These are phyloP conservation scores for Colletotrichum aenigma DNA, from an alignment of 2,329 filamentous ascomycete species.

Conservation along the genomic window DNA sequence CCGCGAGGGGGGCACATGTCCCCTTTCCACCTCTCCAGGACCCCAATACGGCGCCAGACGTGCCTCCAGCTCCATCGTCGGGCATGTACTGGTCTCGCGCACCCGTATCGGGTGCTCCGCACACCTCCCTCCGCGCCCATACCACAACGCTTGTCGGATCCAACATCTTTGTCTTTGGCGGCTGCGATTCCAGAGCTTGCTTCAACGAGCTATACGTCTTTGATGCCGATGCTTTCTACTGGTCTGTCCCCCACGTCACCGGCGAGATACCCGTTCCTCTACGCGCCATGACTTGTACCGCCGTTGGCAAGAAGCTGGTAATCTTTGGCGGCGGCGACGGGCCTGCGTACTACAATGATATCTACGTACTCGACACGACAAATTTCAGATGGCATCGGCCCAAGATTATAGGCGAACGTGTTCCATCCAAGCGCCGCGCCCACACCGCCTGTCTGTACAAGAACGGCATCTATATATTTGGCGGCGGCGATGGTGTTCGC, in stretches of 20 bases:
- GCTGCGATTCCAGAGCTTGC: slow-evolving; percentile 69
- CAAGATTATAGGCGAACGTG: slow-evolving; percentile 60
- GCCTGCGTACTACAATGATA: slow-evolving; percentile 73
- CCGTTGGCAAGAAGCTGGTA: slow-evolving; percentile 72
- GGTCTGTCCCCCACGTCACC: slow-evolving; percentile 67
- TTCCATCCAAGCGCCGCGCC: slow-evolving; percentile 66
- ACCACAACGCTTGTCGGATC: slow-evolving; percentile 70
- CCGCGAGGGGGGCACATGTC: slow-evolving; percentile 44
- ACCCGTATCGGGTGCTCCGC: slow-evolving; percentile 65
- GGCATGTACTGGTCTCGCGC: slow-evolving; percentile 77
- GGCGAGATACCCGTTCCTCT: slow-evolving; percentile 69
- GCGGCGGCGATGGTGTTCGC: slow-evolving; percentile 72
- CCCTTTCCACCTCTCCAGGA: slow-evolving; percentile 63
- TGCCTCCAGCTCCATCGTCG: slow-evolving; percentile 66
- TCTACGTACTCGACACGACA: slow-evolving; percentile 73
- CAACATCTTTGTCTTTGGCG: slow-evolving; percentile 72
- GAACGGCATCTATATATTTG: slow-evolving; percentile 75
- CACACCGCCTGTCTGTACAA: slow-evolving; percentile 76
- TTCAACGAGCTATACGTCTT: slow-evolving; percentile 74
- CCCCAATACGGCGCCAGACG: slow-evolving; percentile 60
- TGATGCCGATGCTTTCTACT: slow-evolving; percentile 73
- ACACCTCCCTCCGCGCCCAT: slow-evolving; percentile 68
- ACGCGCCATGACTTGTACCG: slow-evolving; percentile 74
- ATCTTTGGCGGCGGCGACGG: slow-evolving; percentile 74
- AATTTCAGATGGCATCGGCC: slow-evolving; percentile 72